Conservation (phyloP, 495 filamentous ascomycete genomes). For the Astrothelium subdiscretum region DNA sequence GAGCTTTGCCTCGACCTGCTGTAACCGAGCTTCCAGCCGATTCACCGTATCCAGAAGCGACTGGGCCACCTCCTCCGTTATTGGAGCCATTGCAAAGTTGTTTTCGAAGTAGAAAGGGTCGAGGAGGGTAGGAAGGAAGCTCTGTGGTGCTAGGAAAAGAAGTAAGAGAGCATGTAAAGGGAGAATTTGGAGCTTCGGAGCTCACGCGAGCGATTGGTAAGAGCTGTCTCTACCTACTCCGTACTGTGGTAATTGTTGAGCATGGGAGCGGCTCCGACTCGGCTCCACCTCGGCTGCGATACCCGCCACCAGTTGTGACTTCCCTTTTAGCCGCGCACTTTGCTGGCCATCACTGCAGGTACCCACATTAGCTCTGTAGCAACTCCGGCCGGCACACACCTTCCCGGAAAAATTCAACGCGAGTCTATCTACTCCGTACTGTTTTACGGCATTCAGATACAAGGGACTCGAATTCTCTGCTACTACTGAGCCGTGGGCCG, state of each 20-base stretch:
- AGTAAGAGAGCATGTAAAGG: neutral
- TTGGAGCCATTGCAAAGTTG: constrained; percentile 23
- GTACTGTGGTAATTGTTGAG: neutral
- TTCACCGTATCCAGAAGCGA: constrained; percentile 46
- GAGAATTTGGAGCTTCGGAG: neutral
- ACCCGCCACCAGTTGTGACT: neutral
- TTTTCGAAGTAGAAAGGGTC: neutral
- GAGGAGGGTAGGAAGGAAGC: neutral
- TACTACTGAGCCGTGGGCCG: too few relatives aligned
- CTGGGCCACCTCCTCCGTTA: constrained; percentile 22
- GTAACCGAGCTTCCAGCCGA: constrained; percentile 73
- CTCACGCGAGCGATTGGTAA: neutral
- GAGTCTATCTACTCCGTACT: neutral
- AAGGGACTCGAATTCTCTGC: too few relatives aligned
- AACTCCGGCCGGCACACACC: neutral
- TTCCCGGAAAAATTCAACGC: neutral
- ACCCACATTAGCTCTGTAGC: neutral
- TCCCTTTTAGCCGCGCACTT: neutral
- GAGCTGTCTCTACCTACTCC: neutral
- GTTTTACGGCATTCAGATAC: neutral
- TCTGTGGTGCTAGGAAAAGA: neutral
- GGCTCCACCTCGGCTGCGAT: neutral
- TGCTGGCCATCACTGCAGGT: neutral
- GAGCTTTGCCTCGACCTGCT: constrained; percentile 59
- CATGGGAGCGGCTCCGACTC: neutral